Evolutionary conservation across 257 asterid species (phyloP).

Genomic region (Fraxinus pennsylvanica): DNA sequence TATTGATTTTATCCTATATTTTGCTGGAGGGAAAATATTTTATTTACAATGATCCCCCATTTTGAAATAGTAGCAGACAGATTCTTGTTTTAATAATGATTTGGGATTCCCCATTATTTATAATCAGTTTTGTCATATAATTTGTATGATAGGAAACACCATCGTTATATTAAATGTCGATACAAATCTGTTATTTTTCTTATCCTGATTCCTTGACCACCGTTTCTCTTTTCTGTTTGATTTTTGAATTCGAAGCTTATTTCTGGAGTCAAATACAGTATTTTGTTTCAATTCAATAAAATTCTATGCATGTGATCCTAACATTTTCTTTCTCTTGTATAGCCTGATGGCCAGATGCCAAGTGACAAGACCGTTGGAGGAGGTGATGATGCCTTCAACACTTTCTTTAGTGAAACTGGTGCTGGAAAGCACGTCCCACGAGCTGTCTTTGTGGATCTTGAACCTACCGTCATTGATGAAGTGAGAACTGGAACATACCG

Average conservation of each 20-base stretch:
- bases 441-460: slow-evolving; percentile 50
- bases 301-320: background rate
- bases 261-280: background rate
- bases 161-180: background rate
- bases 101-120: background rate
- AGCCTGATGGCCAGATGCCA: slow-evolving; percentile 55
- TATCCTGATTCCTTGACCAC: background rate
- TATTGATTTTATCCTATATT: background rate
- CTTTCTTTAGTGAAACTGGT: slow-evolving; percentile 50
- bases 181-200: background rate
- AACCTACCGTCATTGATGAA: slow-evolving; percentile 50
- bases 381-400: slow-evolving; percentile 53
- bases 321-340: background rate
- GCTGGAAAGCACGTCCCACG: slow-evolving; percentile 53
- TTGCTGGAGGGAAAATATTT: background rate
- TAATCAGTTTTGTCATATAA: background rate
- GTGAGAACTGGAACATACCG: slow-evolving; percentile 40
- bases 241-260: background rate
- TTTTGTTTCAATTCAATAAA: background rate
- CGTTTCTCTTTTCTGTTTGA: background rate
- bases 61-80: background rate
- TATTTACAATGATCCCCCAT: background rate
- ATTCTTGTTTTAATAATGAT: background rate
- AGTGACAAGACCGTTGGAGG: slow-evolving; percentile 46
- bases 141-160: background rate